Evolutionary conservation across 1,139 yeast genomes (phyloP).

Genomic region (Saccharomyces hybrid): DNA sequence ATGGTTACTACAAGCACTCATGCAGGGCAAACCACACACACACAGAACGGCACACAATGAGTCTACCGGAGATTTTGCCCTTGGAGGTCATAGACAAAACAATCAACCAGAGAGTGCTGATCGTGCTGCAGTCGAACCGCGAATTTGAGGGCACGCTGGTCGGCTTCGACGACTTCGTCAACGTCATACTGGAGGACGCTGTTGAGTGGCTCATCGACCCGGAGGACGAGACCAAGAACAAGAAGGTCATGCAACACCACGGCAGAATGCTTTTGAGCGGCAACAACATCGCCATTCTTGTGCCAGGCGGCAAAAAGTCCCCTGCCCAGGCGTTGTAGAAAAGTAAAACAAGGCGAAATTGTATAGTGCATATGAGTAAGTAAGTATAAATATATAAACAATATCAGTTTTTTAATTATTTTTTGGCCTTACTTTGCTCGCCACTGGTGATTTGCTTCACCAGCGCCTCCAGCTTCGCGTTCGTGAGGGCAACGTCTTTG

Average conservation of each 20-base stretch:
- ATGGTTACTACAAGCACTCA: background rate
- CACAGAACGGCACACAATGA: background rate
- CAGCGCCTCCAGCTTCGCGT: slow-evolving; percentile 21
- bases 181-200: slow-evolving; percentile 81
- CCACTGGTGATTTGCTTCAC: slow-evolving; percentile 7
- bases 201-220: slow-evolving; percentile 40
- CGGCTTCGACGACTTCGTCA: slow-evolving; percentile 94
- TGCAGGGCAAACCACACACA: too few relatives aligned
- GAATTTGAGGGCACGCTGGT: slow-evolving; percentile 82
- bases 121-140: slow-evolving; percentile 61
- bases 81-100: slow-evolving; percentile 83
- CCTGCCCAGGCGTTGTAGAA: background rate
- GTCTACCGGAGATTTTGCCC: slow-evolving; percentile 40
- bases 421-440: too few relatives aligned
- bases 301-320: slow-evolving; percentile 39
- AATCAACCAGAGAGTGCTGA: slow-evolving; percentile 72
- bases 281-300: slow-evolving; percentile 76
- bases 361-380: background rate
- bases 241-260: slow-evolving; percentile 36
- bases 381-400: background rate
- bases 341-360: background rate
- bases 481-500: slow-evolving; percentile 27
- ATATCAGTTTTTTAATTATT: too few relatives aligned
- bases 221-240: slow-evolving; percentile 35
- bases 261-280: slow-evolving; percentile 76